A percentile compares a stretch with the other conserved stretches of the same genome.
Conservation (phyloP, 768 basidiomycete species). For the Harrya chromipes region DNA sequence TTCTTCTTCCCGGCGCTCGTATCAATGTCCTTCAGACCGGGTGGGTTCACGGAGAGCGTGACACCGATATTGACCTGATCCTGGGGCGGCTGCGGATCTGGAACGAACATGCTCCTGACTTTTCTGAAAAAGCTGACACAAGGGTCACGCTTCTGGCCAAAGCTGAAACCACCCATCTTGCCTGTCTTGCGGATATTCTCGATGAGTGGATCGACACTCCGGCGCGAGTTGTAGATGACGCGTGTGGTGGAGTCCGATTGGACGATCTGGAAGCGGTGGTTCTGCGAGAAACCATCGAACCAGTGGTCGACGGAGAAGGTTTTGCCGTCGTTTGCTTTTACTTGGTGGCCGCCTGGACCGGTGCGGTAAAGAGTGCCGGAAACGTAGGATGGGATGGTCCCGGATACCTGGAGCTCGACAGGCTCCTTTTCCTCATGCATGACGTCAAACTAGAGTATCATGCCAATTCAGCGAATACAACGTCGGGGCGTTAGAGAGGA, state of each 20-base stretch:
- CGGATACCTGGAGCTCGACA: slow-evolving; percentile 27
- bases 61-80: slow-evolving; percentile 25
- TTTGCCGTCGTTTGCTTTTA: slow-evolving; percentile 16
- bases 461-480: neutral
- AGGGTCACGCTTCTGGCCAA: slow-evolving; percentile 34
- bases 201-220: slow-evolving; percentile 27
- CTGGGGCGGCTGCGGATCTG: neutral
- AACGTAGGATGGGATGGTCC: slow-evolving; percentile 34
- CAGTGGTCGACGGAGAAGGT: slow-evolving; percentile 34
- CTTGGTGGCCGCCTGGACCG: slow-evolving; percentile 36
- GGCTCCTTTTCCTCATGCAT: slow-evolving; percentile 27
- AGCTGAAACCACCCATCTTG: slow-evolving; percentile 13
- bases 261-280: slow-evolving; percentile 39
- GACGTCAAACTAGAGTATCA: slow-evolving; percentile 23
- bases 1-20: slow-evolving; percentile 18
- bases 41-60: slow-evolving; percentile 31
- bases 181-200: slow-evolving; percentile 29
- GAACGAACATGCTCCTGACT: slow-evolving; percentile 30
- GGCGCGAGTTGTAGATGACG: slow-evolving; percentile 36
- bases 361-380: slow-evolving; percentile 38
- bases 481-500: neutral
- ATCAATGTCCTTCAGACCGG: slow-evolving; percentile 23
- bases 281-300: slow-evolving; percentile 42
- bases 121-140: slow-evolving; percentile 30
- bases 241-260: slow-evolving; percentile 20